Evolutionary conservation across 306 rosid genomes (phyloP).

Genomic region (Vigna hirtella): DNA sequence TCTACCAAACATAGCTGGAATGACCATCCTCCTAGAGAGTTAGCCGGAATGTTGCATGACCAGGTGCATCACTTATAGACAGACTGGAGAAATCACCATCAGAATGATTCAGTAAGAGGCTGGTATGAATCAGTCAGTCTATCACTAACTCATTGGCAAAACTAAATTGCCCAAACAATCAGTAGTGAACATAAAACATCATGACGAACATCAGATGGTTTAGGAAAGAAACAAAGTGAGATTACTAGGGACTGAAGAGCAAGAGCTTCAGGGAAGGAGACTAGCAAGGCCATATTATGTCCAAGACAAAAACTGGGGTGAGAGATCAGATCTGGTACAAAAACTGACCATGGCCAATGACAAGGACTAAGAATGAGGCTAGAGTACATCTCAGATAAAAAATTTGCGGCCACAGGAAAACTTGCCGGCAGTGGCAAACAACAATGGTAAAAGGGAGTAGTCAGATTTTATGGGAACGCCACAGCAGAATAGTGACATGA

Average conservation of each 20-base stretch:
- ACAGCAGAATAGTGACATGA: not conserved
- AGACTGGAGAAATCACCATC: conserved; percentile 7
- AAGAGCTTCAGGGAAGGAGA: conserved; percentile 1
- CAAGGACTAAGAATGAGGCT: not conserved
- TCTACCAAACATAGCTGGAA: not conserved
- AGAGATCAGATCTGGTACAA: not conserved
- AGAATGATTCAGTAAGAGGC: not conserved
- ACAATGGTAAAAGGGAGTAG: not conserved
- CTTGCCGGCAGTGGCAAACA: not conserved
- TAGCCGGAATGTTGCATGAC: not conserved
- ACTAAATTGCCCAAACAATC: not conserved
- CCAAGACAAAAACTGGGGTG: not conserved
- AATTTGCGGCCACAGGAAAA: not conserved
- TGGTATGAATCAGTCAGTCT: not conserved
- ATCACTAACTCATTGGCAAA: not conserved
- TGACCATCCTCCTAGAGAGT: not conserved
- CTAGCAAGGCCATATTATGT: not conserved
- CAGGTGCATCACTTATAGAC: not conserved
- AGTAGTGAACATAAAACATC: not conserved
- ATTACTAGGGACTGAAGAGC: not conserved
- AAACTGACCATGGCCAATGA: not conserved
- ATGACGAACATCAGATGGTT: not conserved
- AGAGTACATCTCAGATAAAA: not conserved
- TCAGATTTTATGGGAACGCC: not conserved
- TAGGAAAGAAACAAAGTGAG: not conserved